Conservation (phyloP, 805 yeast species). For the Myxozyma mucilagina region DNA sequence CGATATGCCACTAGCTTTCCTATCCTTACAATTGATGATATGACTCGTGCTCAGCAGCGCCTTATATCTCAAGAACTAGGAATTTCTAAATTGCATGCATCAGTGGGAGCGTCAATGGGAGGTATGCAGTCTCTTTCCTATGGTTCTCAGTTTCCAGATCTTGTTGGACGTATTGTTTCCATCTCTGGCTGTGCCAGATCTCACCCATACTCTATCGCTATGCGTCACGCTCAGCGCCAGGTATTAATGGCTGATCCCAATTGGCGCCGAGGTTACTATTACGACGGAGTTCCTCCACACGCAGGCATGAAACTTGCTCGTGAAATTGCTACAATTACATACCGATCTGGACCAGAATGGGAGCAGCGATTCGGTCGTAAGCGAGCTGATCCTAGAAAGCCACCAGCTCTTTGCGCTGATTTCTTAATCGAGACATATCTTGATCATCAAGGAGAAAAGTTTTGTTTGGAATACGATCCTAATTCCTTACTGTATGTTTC, state of each 20-base stretch:
- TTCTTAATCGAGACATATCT: slow-evolving; percentile 88
- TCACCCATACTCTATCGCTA: slow-evolving; percentile 90
- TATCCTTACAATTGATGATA: slow-evolving; percentile 78
- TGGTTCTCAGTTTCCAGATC: slow-evolving; percentile 78
- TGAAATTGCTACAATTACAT: slow-evolving; percentile 91
- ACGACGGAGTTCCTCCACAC: slow-evolving; percentile 81
- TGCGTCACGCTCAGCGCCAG: slow-evolving; percentile 90
- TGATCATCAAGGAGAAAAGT: slow-evolving; percentile 93
- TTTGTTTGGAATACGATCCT: slow-evolving; percentile 87
- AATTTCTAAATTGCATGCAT: slow-evolving; percentile 65
- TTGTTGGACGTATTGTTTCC: slow-evolving; percentile 70
- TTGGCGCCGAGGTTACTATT: slow-evolving; percentile 90
- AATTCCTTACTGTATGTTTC: slow-evolving; percentile 83
- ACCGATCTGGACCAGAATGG: slow-evolving; percentile 97
- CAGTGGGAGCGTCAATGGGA: slow-evolving; percentile 94
- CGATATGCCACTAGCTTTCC: slow-evolving; percentile 88
- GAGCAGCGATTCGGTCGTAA: slow-evolving; percentile 87
- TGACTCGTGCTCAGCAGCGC: slow-evolving; percentile 85
- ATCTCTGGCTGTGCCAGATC: slow-evolving; percentile 92
- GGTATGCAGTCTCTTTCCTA: slow-evolving; percentile 96
- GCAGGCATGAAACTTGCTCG: slow-evolving; percentile 93
- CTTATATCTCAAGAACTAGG: slow-evolving; percentile 63
- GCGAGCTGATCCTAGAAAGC: slow-evolving; percentile 71
- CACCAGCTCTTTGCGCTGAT: slow-evolving; percentile 92
- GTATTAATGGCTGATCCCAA: slow-evolving; percentile 92